Evolutionary conservation across 73 alveolate species (phyloP).

Genomic region (Paramecium pentaurelia): DNA sequence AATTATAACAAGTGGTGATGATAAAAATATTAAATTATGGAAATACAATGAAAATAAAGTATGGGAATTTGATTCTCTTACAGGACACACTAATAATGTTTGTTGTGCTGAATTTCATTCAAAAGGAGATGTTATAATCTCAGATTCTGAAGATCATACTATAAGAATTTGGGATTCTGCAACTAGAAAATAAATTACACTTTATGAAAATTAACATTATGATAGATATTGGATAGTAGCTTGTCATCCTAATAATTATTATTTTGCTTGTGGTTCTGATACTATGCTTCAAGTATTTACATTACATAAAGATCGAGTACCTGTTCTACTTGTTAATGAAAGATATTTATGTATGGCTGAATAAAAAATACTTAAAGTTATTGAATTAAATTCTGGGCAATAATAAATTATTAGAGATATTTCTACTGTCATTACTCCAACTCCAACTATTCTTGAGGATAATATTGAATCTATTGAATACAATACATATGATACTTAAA

Average conservation of each 20-base stretch:
- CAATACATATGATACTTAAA: constrained; percentile 32
- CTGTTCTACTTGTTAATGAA: constrained; percentile 64
- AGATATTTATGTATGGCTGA: constrained; percentile 62
- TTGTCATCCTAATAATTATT: constrained; percentile 76
- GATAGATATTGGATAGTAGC: constrained; percentile 91
- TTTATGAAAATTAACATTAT: constrained; percentile 69
- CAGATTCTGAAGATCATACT: constrained; percentile 91
- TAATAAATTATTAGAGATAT: not conserved
- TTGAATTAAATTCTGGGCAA: not conserved
- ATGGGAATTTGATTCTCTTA: constrained; percentile 86
- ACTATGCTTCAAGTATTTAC: constrained; percentile 78
- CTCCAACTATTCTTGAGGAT: constrained; percentile 55
- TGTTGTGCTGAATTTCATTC: constrained; percentile 89
- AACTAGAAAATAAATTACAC: constrained; percentile 71
- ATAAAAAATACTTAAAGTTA: constrained; percentile 42
- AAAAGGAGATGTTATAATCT: constrained; percentile 77
- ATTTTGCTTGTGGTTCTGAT: constrained; percentile 92
- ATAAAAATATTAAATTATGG: constrained; percentile 85
- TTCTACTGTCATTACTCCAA: not conserved
- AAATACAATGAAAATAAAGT: constrained; percentile 79
- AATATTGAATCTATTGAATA: constrained; percentile 64
- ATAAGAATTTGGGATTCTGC: constrained; percentile 87
- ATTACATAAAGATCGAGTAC: constrained; percentile 80
- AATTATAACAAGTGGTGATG: constrained; percentile 89
- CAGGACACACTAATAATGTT: constrained; percentile 87